Percentiles rank a stretch among this genome's conserved stretches.
Evolutionary conservation across 2,329 filamentous ascomycete genomes (phyloP).

Genomic region (Penicillium paneum): DNA sequence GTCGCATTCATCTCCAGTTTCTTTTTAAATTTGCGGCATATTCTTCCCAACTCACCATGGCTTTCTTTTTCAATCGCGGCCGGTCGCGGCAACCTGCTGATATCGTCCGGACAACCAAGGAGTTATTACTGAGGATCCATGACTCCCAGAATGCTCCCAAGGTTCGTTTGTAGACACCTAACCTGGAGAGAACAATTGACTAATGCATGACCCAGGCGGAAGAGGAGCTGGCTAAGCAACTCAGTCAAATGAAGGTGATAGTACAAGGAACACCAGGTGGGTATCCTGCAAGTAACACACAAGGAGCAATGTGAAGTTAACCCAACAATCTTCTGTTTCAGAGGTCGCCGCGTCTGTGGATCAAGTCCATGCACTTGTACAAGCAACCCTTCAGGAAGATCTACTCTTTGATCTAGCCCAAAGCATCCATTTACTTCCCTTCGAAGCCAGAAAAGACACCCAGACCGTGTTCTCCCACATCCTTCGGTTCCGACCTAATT

Average conservation of each 20-base stretch:
- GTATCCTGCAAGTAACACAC: neutral
- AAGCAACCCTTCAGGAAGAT: conserved; percentile 82
- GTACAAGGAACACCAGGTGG: conserved; percentile 88
- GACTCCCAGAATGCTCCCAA: conserved; percentile 56
- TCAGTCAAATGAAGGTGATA: conserved; percentile 86
- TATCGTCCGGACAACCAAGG: conserved; percentile 61
- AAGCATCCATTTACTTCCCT: conserved; percentile 80
- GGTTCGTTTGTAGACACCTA: conserved; percentile 42
- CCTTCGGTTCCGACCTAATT: conserved; percentile 76
- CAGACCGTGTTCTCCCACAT: conserved; percentile 95
- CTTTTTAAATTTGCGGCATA: conserved; percentile 13
- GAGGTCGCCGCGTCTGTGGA: conserved; percentile 84
- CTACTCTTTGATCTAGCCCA: conserved; percentile 79
- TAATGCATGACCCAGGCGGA: conserved; percentile 65
- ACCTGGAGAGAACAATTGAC: conserved; percentile 55
- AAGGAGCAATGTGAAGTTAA: neutral
- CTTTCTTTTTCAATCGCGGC: conserved; percentile 65
- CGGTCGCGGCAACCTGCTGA: conserved; percentile 61
- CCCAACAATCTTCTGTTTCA: conserved; percentile 38
- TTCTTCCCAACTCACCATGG: conserved; percentile 49
- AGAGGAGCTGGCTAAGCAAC: conserved; percentile 81
- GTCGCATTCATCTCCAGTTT: conserved; percentile 9
- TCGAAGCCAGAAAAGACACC: conserved; percentile 93
- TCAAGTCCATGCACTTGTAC: conserved; percentile 81
- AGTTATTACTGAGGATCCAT: conserved; percentile 60